Evolutionary conservation across 257 asterid species (phyloP).

Genomic region (Handroanthus guayacan): DNA sequence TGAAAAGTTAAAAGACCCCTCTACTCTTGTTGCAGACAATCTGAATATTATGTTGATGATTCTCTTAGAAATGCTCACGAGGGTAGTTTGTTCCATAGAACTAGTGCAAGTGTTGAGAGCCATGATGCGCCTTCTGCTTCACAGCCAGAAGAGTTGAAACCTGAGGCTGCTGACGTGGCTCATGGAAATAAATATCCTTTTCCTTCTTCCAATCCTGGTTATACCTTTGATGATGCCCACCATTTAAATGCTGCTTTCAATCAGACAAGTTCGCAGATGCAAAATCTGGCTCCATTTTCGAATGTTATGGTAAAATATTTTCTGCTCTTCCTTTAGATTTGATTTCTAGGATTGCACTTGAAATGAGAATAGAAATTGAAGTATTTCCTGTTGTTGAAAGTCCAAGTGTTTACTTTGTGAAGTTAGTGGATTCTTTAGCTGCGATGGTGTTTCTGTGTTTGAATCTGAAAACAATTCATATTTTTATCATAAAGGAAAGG

Average conservation of each 20-base stretch:
- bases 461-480: too few relatives aligned
- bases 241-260: constrained; percentile 55
- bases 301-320: constrained; percentile 63
- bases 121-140: constrained; percentile 71
- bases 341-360: constrained; percentile 19
- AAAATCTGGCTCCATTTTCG: constrained; percentile 61
- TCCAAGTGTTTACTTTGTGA: constrained; percentile 34
- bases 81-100: constrained; percentile 53
- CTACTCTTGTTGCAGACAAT: constrained; percentile 56
- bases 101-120: constrained; percentile 53
- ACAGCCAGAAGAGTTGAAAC: constrained; percentile 64
- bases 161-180: constrained; percentile 63
- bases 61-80: constrained; percentile 60
- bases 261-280: constrained; percentile 66
- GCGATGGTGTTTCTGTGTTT: constrained; percentile 31
- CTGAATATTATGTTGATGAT: constrained; percentile 70
- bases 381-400: constrained; percentile 21
- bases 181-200: constrained; percentile 64
- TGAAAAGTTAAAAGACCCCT: constrained; percentile 15
- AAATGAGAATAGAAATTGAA: background rate
- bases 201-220: constrained; percentile 62
- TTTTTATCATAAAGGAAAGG: too few relatives aligned
- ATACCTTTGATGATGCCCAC: constrained; percentile 63
- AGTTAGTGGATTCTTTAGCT: constrained; percentile 41
- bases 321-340: constrained; percentile 17